phyloP scores from a whole-genome alignment of 2,329 filamentous ascomycete species.

The Cercospora janseana region DNA sequence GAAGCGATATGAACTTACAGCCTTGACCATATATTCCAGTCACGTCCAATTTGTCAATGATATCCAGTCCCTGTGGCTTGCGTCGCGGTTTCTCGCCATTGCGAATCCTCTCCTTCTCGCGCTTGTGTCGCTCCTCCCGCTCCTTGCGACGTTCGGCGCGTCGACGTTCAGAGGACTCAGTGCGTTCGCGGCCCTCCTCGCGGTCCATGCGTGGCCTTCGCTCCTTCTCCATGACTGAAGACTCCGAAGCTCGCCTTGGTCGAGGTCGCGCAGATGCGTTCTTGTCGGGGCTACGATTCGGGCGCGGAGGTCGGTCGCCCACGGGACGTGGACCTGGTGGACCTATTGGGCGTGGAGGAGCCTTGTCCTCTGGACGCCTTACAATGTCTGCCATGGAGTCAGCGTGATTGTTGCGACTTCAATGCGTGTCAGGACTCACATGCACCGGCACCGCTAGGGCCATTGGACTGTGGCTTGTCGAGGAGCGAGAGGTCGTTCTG shows the following conservation, averaged over 20 bases:
- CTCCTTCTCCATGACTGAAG: constrained; percentile 65
- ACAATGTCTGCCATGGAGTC: constrained; percentile 22
- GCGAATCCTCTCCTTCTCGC: constrained; percentile 41
- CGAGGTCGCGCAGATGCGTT: constrained; percentile 41
- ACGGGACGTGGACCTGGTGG: constrained; percentile 61
- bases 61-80: constrained; percentile 62
- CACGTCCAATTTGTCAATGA: constrained; percentile 95
- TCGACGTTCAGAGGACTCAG: constrained; percentile 53
- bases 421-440: constrained; percentile 11
- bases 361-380: constrained; percentile 34
- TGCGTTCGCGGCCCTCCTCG: constrained; percentile 32
- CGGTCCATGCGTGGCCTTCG: constrained; percentile 56
- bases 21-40: constrained; percentile 94
- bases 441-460: constrained; percentile 20
- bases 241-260: constrained; percentile 73
- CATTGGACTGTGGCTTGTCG: constrained; percentile 52
- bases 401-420: constrained; percentile 23
- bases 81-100: constrained; percentile 41
- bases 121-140: constrained; percentile 55
- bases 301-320: constrained; percentile 42
- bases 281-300: constrained; percentile 42
- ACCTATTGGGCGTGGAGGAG: constrained; percentile 45
- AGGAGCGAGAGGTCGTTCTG: constrained; percentile 69
- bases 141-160: constrained; percentile 45
- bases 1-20: constrained; percentile 57